These are phyloP conservation scores for Neofusicoccum cordaticola DNA, from an alignment of 2,329 filamentous ascomycete genomes.

Conservation along the genomic window DNA sequence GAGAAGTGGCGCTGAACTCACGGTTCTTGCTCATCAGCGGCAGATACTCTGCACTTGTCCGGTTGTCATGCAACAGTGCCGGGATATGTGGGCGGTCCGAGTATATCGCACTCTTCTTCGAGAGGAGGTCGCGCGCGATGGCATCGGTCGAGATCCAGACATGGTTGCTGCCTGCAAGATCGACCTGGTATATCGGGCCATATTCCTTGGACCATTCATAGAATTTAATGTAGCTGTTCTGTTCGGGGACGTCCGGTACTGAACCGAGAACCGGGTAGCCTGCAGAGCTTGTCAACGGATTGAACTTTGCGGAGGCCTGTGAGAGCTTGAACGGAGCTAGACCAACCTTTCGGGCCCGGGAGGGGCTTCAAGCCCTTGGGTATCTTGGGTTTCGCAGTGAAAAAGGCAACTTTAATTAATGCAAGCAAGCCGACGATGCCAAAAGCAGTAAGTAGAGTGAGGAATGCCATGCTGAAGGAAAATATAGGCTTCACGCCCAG, in stretches of 20 bases:
- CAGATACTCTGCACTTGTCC: slow-evolving; percentile 45
- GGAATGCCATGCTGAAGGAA: slow-evolving; percentile 30
- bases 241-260: slow-evolving; percentile 43
- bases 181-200: slow-evolving; percentile 46
- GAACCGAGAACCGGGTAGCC: slow-evolving; percentile 44
- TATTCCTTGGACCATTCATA: slow-evolving; percentile 45
- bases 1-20: slow-evolving; percentile 21
- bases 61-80: slow-evolving; percentile 43
- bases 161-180: slow-evolving; percentile 45
- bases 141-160: slow-evolving; percentile 46
- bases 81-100: slow-evolving; percentile 47
- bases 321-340: background rate
- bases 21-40: slow-evolving; percentile 45
- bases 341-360: slow-evolving; percentile 41
- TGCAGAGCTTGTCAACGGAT: slow-evolving; percentile 19
- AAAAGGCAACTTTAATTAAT: slow-evolving; percentile 8
- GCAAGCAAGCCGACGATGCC: slow-evolving; percentile 26
- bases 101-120: slow-evolving; percentile 46
- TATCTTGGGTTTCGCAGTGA: slow-evolving; percentile 9
- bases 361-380: slow-evolving; percentile 37
- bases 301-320: background rate
- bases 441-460: slow-evolving; percentile 28
- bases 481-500: background rate
- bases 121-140: slow-evolving; percentile 42
- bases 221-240: slow-evolving; percentile 45